A percentile compares a stretch with the other conserved stretches of the same genome.
Evolutionary conservation across 176 grass and related monocot species (phyloP).

Genomic region (Phyllostachys edulis): DNA sequence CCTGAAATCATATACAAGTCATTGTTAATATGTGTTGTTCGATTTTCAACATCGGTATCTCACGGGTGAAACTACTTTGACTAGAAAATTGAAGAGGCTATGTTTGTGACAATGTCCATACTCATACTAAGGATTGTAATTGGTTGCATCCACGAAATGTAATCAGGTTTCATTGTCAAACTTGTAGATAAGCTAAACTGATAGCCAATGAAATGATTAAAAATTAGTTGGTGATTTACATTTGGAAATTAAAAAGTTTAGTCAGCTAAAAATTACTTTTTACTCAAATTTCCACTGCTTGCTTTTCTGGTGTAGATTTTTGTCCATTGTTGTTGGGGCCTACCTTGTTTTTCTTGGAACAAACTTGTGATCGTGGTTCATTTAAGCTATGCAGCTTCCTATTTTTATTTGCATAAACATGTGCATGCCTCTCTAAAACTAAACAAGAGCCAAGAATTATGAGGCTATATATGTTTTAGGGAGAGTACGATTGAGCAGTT

Average conservation of each 20-base stretch:
- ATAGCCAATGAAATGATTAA: background rate
- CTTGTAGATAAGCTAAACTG: background rate
- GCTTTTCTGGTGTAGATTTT: background rate
- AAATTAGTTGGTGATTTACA: background rate
- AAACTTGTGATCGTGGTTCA: background rate
- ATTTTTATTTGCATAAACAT: constrained; percentile 16
- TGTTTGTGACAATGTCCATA: background rate
- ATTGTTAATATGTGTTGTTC: constrained; percentile 34
- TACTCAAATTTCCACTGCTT: background rate
- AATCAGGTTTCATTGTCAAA: background rate
- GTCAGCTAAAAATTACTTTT: background rate
- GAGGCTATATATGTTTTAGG: too few relatives aligned
- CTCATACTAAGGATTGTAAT: background rate
- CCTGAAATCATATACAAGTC: constrained; percentile 32
- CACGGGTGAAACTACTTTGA: constrained; percentile 50
- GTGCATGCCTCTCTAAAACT: background rate
- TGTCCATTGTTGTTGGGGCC: constrained; percentile 26
- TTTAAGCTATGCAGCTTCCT: constrained; percentile 23
- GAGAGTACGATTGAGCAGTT: too few relatives aligned
- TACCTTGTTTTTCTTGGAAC: background rate
- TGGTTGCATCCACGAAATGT: constrained; percentile 1
- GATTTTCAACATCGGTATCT: constrained; percentile 35
- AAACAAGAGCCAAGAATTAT: too few relatives aligned
- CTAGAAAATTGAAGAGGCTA: constrained; percentile 29
- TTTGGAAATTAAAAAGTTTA: background rate